Conservation (phyloP, 768 basidiomycete genomes). For the Amanita jacksonii region DNA sequence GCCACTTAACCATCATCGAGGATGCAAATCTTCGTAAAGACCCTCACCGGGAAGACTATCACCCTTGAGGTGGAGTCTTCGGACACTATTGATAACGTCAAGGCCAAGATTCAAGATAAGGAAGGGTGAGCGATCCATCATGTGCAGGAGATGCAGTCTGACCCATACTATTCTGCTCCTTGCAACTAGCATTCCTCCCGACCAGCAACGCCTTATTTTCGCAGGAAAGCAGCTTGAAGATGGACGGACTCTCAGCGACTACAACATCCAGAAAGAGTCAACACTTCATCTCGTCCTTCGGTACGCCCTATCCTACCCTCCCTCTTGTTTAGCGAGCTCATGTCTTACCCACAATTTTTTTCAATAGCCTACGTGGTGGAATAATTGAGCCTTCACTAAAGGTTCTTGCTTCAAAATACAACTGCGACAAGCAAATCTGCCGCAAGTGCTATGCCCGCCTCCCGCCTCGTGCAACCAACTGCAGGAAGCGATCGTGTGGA, state of each 20-base stretch:
- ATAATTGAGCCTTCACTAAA: conserved; percentile 99
- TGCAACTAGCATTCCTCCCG: conserved; percentile 69
- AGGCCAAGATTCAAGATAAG: conserved; percentile 59
- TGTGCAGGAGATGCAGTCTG: neutral
- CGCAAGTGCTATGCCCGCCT: conserved; percentile 99
- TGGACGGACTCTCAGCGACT: conserved; percentile 91
- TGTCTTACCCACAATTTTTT: neutral
- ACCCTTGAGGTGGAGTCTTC: conserved; percentile 97
- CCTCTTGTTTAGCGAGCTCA: neutral
- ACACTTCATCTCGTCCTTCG: conserved; percentile 97
- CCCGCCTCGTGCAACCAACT: conserved; percentile 98
- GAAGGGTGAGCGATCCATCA: conserved; percentile 33
- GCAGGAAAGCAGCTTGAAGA: conserved; percentile 99
- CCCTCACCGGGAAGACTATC: conserved; percentile 95
- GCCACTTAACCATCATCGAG: conserved; percentile 1
- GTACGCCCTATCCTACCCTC: conserved; percentile 25
- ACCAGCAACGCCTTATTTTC: conserved; percentile 92
- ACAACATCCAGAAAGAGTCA: conserved; percentile 98
- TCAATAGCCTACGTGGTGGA: conserved; percentile 82
- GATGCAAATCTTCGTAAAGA: conserved; percentile 59
- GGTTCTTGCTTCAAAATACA: conserved; percentile 94
- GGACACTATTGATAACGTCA: conserved; percentile 95
- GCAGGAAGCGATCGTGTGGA: conserved; percentile 90
- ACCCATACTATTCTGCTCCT: neutral
- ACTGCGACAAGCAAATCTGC: conserved; percentile 99